A percentile compares a stretch with the other conserved stretches of the same genome.
phyloP scores from a whole-genome alignment of 1,139 yeast genomes.

The Pichia sp. region DNA sequence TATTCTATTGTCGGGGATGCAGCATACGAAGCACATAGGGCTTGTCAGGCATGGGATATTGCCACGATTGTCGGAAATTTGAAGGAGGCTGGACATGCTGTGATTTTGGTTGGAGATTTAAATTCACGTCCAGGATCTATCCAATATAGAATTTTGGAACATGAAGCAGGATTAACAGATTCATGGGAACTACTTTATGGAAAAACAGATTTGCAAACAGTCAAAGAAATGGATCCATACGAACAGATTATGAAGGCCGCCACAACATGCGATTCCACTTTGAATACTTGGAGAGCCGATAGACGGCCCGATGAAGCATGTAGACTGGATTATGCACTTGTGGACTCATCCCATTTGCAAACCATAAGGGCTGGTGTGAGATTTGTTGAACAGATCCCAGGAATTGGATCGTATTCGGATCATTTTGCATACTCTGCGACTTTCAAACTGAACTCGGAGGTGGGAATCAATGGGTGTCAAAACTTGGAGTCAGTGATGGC shows the following conservation, averaged over 20 bases:
- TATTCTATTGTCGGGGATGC: constrained; percentile 79
- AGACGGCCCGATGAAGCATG: constrained; percentile 69
- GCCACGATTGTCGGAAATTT: constrained; percentile 57
- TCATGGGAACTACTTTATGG: constrained; percentile 75
- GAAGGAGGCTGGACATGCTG: constrained; percentile 70
- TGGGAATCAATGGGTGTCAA: background rate
- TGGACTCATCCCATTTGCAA: constrained; percentile 45
- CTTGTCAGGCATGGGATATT: constrained; percentile 97
- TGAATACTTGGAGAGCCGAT: constrained; percentile 78
- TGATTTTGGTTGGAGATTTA: constrained; percentile 86
- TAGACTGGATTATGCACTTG: constrained; percentile 81
- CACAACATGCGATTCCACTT: constrained; percentile 77
- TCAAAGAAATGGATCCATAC: constrained; percentile 47
- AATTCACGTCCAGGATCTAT: constrained; percentile 83
- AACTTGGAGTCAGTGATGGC: background rate
- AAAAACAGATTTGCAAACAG: constrained; percentile 28
- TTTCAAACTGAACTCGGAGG: constrained; percentile 21
- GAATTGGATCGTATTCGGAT: constrained; percentile 71
- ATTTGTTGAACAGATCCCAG: constrained; percentile 61
- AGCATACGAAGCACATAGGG: constrained; percentile 81
- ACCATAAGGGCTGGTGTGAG: constrained; percentile 58
- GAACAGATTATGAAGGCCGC: constrained; percentile 73
- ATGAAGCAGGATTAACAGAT: constrained; percentile 63
- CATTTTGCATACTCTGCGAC: constrained; percentile 83
- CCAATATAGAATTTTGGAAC: constrained; percentile 67